Evolutionary conservation across 2,329 filamentous ascomycete species (phyloP).

Genomic region (Zopfia rhizophila): DNA sequence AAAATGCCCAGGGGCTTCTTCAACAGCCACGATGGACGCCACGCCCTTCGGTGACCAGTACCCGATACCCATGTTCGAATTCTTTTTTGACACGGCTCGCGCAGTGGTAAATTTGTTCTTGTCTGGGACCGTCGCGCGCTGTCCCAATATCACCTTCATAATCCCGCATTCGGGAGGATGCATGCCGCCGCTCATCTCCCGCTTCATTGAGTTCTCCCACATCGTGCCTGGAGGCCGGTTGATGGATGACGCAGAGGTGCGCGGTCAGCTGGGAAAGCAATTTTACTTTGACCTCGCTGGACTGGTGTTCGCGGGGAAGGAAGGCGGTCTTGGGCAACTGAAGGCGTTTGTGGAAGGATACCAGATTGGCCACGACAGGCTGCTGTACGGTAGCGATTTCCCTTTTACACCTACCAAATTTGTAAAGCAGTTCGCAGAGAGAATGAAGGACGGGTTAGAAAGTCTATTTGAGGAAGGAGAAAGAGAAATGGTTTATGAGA

Average conservation of each 20-base stretch:
- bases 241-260: conserved; percentile 38
- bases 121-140: conserved; percentile 57
- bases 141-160: conserved; percentile 60
- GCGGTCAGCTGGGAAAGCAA: conserved; percentile 47
- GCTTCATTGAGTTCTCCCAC: conserved; percentile 54
- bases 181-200: conserved; percentile 57
- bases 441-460: conserved; percentile 56
- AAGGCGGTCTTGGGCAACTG: conserved; percentile 54
- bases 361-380: conserved; percentile 45
- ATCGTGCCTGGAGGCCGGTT: conserved; percentile 49
- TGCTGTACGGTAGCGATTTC: conserved; percentile 66
- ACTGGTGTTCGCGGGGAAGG: conserved; percentile 54
- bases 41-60: conserved; percentile 50
- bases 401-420: conserved; percentile 58
- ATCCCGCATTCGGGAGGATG: conserved; percentile 61
- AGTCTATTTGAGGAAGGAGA: conserved; percentile 49
- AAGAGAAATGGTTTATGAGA: conserved; percentile 50
- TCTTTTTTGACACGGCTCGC: conserved; percentile 65
- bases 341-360: conserved; percentile 59
- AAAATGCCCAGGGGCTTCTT: conserved; percentile 27
- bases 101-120: conserved; percentile 61
- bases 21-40: conserved; percentile 35
- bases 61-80: conserved; percentile 61
- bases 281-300: conserved; percentile 67
- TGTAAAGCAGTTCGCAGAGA: conserved; percentile 50